Base-by-base conservation (phyloP, 768 basidiomycete species). In the Termitomyces bulborhizus region DNA sequence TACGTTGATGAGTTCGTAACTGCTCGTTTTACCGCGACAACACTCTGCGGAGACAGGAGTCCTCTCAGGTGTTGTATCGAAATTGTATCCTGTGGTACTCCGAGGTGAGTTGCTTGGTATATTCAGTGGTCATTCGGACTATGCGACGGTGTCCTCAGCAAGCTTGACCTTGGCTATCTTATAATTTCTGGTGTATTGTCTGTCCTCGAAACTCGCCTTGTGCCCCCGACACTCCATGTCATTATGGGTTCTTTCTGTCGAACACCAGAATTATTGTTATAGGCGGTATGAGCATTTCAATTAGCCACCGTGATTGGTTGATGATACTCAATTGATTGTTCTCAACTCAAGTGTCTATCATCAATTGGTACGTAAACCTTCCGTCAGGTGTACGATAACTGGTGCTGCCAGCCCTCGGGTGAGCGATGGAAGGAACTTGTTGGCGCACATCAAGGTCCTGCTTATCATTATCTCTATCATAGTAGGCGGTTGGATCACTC, bases 401-500 rank as follows among this genome's bases (percentile, higher is more conserved):
- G 82, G 82, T 3, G 76, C 77, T 3, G 74, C 83, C 39, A 81
- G 80, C 51, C 65, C 78, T 21, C 78, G 76, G 63, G 75, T 21
- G 21, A 21, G 21, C 21, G 21, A 21, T 52, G 80, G 82, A 81
- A 44, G 83, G 85, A 72, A 77, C 67, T 85, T 83, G 83, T 75
- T 80, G 51, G 81, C 84, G 7, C 73, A 80, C 60, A 75, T 87
- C 62, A 86, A 87, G 68, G 80, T 87, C 24, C 47, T 80, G 44
- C 76, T 84, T 71, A 80, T 86, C 43, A 59, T 84, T 49, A 60
- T 85, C 11, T 85, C 86, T 71, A 79, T 86, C 60, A 64, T 84
- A 52, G 76, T 81, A 9, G 83, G 82, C 50, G 78, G 79, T 80
- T 50, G 82, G 66, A 61, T 79, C 83, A 13, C 36, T 12, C 34